Percentiles rank a stretch among this genome's conserved stretches.
These are phyloP conservation scores for Zygotorulaspora chibaensis DNA, from an alignment of 805 yeast species.

Conservation along the genomic window DNA sequence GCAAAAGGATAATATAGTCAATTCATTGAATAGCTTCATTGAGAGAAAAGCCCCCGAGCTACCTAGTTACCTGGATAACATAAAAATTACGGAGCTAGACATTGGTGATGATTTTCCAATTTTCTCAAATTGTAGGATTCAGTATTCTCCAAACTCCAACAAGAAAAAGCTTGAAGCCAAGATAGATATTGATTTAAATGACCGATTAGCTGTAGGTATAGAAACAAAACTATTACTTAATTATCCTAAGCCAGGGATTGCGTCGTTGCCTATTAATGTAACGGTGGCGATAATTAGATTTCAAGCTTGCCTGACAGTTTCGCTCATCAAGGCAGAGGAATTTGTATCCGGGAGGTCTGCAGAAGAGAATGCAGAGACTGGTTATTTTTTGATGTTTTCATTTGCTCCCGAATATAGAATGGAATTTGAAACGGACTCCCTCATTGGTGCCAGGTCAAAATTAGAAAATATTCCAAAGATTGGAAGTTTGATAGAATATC, in stretches of 20 bases:
- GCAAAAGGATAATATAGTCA: conserved; percentile 75
- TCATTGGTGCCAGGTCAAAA: conserved; percentile 90
- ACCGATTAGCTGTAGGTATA: conserved; percentile 78
- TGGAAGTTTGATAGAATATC: conserved; percentile 75
- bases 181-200: conserved; percentile 85
- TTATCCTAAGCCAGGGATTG: conserved; percentile 78
- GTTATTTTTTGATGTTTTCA: conserved; percentile 79
- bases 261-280: conserved; percentile 78
- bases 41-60: conserved; percentile 47
- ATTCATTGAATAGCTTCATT: conserved; percentile 67
- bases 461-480: conserved; percentile 91
- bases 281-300: conserved; percentile 87
- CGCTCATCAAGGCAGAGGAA: conserved; percentile 44
- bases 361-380: conserved; percentile 30
- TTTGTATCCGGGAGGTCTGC: conserved; percentile 19
- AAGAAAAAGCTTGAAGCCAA: conserved; percentile 65
- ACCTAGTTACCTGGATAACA: conserved; percentile 77
- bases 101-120: conserved; percentile 95
- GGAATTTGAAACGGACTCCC: conserved; percentile 82
- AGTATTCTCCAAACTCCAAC: conserved; percentile 50
- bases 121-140: conserved; percentile 85
- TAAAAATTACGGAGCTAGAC: conserved; percentile 77
- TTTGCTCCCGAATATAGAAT: conserved; percentile 87
- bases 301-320: conserved; percentile 82
- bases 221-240: conserved; percentile 76